Base-by-base conservation (phyloP, 2,329 filamentous ascomycete species). In the Exophiala sideris region DNA sequence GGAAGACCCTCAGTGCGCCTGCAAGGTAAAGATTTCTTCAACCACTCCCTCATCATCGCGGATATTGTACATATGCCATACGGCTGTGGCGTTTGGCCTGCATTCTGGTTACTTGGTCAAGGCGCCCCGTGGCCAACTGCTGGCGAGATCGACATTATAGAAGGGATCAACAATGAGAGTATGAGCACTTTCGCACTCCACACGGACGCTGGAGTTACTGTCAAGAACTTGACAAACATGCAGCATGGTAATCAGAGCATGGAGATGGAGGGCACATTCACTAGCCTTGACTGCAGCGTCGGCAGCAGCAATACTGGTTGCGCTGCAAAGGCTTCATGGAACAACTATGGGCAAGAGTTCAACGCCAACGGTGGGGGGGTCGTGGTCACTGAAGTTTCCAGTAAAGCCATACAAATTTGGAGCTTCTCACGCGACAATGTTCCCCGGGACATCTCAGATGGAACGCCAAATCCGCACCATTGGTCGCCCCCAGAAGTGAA, bases 121-220 rank as follows among this genome's bases (percentile, higher is more conserved):
- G 44, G 33, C n/a, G 36, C 24, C 5, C 34, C 39, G 7, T 76
- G 74, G 74, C 74, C 74, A 1, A 46, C 62, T 1, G 67, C 69
- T 34, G 74, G 75, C 11, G 75, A 77, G 67, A 77, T 80, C 41
- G 78, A 80, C 62, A 74, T 80, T 45, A 75, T 79, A 58, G 78
- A 80, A 60, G 75, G 74, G 5, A 75, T 80, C 51, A 78, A 80
- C 59, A 51, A 67, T 34, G 66, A 73, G 44, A 62, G 67, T 21
- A 65, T 61, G 51, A 74, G 72, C 46, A 65, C 71, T 29, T 76
- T 79, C 57, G 75, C 75, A 8, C 67, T 79, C 38, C 78, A 80
- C 57, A 79, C 76, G 0, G 65, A 68, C 10, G 66, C 65, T 1
- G 70, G 69, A 5, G 78, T 78, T 60, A 68, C 62, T n/a, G 67